Conservation (phyloP, 805 yeast species). For the Kodamaea restingae region DNA sequence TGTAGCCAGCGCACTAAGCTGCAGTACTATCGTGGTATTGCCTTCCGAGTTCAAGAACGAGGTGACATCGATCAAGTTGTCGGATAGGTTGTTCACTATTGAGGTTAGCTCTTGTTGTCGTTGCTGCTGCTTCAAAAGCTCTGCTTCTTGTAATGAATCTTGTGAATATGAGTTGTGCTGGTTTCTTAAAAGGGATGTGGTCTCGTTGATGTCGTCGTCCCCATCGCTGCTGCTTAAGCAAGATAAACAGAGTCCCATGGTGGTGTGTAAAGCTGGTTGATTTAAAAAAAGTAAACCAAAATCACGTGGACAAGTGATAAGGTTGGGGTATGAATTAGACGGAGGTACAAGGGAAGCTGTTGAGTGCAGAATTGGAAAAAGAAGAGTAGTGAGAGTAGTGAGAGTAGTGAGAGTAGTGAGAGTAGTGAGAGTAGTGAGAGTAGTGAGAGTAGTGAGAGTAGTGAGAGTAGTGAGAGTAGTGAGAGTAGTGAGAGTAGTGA, state of each 20-base stretch:
- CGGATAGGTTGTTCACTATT: slow-evolving; percentile 40
- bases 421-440: too few relatives aligned
- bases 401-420: too few relatives aligned
- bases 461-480: too few relatives aligned
- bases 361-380: too few relatives aligned
- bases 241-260: slow-evolving; percentile 49
- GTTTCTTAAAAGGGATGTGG: slow-evolving; percentile 31
- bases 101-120: slow-evolving; percentile 45
- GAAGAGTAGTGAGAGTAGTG: background rate
- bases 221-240: slow-evolving; percentile 35
- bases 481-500: too few relatives aligned
- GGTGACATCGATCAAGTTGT: slow-evolving; percentile 14
- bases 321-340: background rate
- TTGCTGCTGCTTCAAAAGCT: slow-evolving; percentile 35
- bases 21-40: slow-evolving; percentile 2
- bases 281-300: background rate
- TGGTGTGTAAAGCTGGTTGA: slow-evolving; percentile 4
- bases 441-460: too few relatives aligned
- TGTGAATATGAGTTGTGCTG: slow-evolving; percentile 25
- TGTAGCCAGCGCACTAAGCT: slow-evolving; percentile 1
- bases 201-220: slow-evolving; percentile 38
- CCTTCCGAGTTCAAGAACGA: slow-evolving; percentile 13
- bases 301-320: slow-evolving; percentile 4
- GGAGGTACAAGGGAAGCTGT: background rate
- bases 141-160: slow-evolving; percentile 34